Evolutionary conservation across 345 rosid genomes (phyloP).

Genomic region (Psidium guajava): DNA sequence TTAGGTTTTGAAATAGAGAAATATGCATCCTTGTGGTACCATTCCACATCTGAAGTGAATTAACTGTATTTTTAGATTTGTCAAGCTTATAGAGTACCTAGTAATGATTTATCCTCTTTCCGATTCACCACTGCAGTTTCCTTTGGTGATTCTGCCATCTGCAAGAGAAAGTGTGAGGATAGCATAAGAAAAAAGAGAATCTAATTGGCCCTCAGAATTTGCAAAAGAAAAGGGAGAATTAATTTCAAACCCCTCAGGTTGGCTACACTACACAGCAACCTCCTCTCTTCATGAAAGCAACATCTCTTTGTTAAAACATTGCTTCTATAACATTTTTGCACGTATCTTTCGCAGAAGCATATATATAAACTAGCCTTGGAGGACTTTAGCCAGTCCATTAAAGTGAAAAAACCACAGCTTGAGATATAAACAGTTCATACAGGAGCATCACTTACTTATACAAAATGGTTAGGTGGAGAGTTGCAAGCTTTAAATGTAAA

Average conservation of each 20-base stretch:
- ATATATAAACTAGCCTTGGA: neutral
- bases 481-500: neutral
- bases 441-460: neutral
- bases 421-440: neutral
- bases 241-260: neutral
- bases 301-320: neutral
- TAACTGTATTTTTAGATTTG: neutral
- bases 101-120: conserved; percentile 25
- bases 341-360: neutral
- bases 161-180: neutral
- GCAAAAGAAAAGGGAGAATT: neutral
- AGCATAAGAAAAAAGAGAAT: neutral
- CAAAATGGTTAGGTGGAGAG: neutral
- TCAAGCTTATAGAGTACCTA: conserved; percentile 18
- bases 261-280: neutral
- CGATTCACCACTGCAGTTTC: conserved; percentile 14
- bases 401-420: neutral
- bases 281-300: neutral
- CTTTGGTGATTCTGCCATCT: conserved; percentile 35
- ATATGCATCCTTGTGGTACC: neutral
- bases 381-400: neutral
- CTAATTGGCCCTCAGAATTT: neutral
- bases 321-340: neutral
- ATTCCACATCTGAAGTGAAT: neutral
- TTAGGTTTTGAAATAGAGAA: neutral